Percentiles rank a stretch among this genome's conserved stretches.
These are phyloP conservation scores for Dictyostelium intermedium DNA, from an alignment of 78 protist species.

Conservation along the genomic window DNA sequence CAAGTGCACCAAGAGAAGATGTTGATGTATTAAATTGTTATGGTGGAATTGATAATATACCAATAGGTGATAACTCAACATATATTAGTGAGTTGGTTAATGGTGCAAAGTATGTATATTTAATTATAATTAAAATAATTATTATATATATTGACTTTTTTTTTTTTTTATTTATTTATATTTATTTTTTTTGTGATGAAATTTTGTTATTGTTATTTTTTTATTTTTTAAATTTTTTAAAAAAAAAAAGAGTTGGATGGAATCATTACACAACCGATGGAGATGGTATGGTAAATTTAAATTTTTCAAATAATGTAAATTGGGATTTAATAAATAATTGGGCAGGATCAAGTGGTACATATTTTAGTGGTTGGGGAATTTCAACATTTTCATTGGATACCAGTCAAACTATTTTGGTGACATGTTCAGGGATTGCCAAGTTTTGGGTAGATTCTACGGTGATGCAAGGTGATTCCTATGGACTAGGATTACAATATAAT, in stretches of 20 bases:
- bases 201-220: too few species aligned
- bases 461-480: slow-evolving; percentile 56
- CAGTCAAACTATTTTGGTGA: neutral
- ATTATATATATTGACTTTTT: neutral
- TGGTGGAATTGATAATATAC: slow-evolving; percentile 59
- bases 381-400: neutral
- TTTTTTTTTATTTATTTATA: neutral
- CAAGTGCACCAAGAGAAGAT: slow-evolving; percentile 66
- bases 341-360: slow-evolving; percentile 40
- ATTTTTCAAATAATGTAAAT: slow-evolving; percentile 13
- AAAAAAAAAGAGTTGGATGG: slow-evolving; percentile 42
- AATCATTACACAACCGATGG: neutral
- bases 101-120: slow-evolving; percentile 1
- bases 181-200: too few species aligned
- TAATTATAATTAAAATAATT: neutral
- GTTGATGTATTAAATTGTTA: slow-evolving; percentile 62
- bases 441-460: slow-evolving; percentile 11
- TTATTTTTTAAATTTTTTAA: neutral
- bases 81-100: slow-evolving; percentile 39
- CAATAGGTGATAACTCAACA: slow-evolving; percentile 37
- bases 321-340: slow-evolving; percentile 57
- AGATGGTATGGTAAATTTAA: neutral
- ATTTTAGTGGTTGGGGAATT: slow-evolving; percentile 61
- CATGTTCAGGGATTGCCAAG: slow-evolving; percentile 23
- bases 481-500: neutral